Evolutionary conservation across 352 stramenopile genomes (phyloP), one percentile per base, ranked within the genome.

Genomic region (Plasmopara halstedii): DNA sequence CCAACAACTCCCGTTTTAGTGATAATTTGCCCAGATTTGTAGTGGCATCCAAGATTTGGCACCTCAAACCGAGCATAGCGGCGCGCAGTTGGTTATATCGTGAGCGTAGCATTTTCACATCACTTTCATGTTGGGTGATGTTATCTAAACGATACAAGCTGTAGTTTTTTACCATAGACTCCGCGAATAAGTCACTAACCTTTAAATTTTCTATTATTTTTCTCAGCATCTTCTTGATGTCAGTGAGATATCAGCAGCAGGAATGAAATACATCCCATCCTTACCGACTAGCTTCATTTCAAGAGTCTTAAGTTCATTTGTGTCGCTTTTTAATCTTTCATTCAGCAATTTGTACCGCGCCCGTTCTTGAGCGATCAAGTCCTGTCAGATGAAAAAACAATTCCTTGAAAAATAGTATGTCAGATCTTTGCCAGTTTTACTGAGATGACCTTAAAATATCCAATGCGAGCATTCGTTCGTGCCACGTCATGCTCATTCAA

Each of bases 401-500:
- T 7, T 18, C 11, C 21, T 15, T 33, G 8, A 52, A 32, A 51
- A n/a, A 26, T 13, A 21, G 17, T 19, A 37, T 37, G 11, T 14
- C 13, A 32, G 0, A 46, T 10, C 14, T 29, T 13, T 0, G 21
- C 29, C 4, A 25, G 26, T 14, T 3, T n/a, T 18, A 7, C 10
- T 21, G 8, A 23, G 32, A 42, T 8, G 32, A 83, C 76, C 67
- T 85, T 84, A 32, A 76, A 72, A 5, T 67, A 54, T 11, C 79
- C 67, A 29, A 86, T 67, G 4, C 60, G 68, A 0, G 19, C 39
- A 23, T 79, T 83, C 19, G 73, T 59, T 7, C 48, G 53, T 6
- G 46, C 43, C 17, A 88, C 50, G 15, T 54, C 77, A 15, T 69
- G 58, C 58, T 90, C 78, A 22, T 68, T 78, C 35, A 83, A 67